Evolutionary conservation across 2,329 filamentous ascomycete species (phyloP).

Genomic region (Sclerotinia borealis): DNA sequence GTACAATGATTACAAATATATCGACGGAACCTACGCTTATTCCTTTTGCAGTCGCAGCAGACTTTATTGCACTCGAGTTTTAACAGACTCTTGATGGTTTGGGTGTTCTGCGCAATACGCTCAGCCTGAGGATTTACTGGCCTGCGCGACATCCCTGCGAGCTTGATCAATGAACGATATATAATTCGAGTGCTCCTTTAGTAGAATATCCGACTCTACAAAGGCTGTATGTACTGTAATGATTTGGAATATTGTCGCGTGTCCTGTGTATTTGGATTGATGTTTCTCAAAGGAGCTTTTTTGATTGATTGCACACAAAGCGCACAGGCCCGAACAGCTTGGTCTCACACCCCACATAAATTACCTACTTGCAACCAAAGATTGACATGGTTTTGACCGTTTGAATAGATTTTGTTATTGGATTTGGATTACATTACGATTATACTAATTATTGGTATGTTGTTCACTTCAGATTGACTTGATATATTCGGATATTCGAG

Average conservation of each 20-base stretch:
- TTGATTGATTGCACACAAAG: slow-evolving; percentile 4
- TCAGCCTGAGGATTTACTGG: slow-evolving; percentile 72
- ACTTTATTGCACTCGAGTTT: slow-evolving; percentile 95
- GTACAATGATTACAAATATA: background rate
- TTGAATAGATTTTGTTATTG: background rate
- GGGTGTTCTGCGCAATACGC: slow-evolving; percentile 86
- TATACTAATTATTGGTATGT: too few species aligned
- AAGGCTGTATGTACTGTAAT: background rate
- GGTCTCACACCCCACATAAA: slow-evolving; percentile 4
- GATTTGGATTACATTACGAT: background rate
- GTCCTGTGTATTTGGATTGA: background rate
- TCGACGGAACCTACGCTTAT: slow-evolving; percentile 69
- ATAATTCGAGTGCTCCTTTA: background rate
- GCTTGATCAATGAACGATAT: background rate
- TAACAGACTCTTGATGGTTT: slow-evolving; percentile 87
- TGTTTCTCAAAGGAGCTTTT: background rate
- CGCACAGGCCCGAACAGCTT: slow-evolving; percentile 1
- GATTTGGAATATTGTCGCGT: background rate
- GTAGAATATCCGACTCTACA: background rate
- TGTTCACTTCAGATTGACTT: too few species aligned
- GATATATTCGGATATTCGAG: too few species aligned
- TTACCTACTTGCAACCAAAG: background rate
- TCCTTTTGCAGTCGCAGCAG: slow-evolving; percentile 97
- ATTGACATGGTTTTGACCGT: background rate
- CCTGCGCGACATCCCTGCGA: slow-evolving; percentile 73